Conservation (phyloP, 768 basidiomycete species). For the Tubosaeta sp. region DNA sequence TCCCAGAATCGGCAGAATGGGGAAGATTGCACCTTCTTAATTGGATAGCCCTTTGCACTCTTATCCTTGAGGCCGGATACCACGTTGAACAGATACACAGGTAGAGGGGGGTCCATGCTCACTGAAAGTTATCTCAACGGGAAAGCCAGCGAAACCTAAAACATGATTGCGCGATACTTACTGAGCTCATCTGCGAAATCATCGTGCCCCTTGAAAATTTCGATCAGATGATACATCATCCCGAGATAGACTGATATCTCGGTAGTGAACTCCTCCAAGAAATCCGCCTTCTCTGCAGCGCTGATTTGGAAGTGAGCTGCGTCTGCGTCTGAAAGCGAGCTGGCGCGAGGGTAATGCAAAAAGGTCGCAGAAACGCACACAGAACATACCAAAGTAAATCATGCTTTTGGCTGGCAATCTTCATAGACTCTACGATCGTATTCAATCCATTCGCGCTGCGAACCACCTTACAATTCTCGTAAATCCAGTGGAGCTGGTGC, state of each 20-base stretch:
- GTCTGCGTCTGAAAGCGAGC: slow-evolving; percentile 73
- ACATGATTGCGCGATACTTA: slow-evolving; percentile 39
- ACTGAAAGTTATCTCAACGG: slow-evolving; percentile 46
- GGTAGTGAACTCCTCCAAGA: slow-evolving; percentile 85
- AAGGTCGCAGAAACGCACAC: not conserved
- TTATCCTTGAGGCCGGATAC: slow-evolving; percentile 90
- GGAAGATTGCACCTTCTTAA: slow-evolving; percentile 73
- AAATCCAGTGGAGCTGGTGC: slow-evolving; percentile 93
- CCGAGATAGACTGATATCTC: slow-evolving; percentile 93
- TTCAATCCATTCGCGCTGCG: slow-evolving; percentile 79
- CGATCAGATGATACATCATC: slow-evolving; percentile 92
- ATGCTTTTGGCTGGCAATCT: slow-evolving; percentile 84
- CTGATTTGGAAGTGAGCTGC: slow-evolving; percentile 68
- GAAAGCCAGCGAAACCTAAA: not conserved
- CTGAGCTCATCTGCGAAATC: slow-evolving; percentile 96
- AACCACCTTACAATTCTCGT: slow-evolving; percentile 87
- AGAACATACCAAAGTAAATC: slow-evolving; percentile 66
- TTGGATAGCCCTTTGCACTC: slow-evolving; percentile 91
- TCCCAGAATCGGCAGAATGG: not conserved
- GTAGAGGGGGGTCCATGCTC: slow-evolving; percentile 92
- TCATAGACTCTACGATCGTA: slow-evolving; percentile 81
- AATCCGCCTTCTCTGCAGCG: slow-evolving; percentile 65
- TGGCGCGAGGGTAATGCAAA: slow-evolving; percentile 28
- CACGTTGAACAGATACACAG: slow-evolving; percentile 86
- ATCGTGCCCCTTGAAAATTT: slow-evolving; percentile 89